These are phyloP conservation scores for Physcomitrium patens DNA, from an alignment of 225 moss, liverwort and hornwort genomes.

Conservation along the genomic window DNA sequence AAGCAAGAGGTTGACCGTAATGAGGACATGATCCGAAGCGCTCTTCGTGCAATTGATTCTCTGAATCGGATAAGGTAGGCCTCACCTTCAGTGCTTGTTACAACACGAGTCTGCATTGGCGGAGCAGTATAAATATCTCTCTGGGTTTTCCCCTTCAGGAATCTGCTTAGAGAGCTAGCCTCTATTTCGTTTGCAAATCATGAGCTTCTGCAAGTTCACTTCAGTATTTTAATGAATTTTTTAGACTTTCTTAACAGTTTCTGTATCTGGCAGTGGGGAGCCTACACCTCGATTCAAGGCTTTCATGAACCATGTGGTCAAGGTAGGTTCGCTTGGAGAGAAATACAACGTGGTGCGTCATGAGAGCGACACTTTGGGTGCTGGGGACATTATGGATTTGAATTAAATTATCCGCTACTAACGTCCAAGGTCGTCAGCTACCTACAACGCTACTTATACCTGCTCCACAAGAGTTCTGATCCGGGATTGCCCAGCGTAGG, in stretches of 20 bases:
- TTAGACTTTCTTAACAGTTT: conserved; percentile 24
- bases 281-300: conserved; percentile 92
- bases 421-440: conserved; percentile 23
- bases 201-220: conserved; percentile 19
- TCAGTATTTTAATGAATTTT: conserved; percentile 19
- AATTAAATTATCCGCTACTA: conserved; percentile 42
- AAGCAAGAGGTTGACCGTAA: conserved; percentile 99
- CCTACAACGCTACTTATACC: conserved; percentile 18
- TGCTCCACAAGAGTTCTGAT: conserved; percentile 26
- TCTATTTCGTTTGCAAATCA: conserved; percentile 11
- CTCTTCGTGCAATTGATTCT: conserved; percentile 93
- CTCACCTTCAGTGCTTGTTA: conserved; percentile 18
- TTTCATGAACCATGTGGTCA: conserved; percentile 98
- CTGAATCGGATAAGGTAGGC: conserved; percentile 89
- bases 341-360: conserved; percentile 99
- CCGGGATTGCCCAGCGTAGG: conserved; percentile 15
- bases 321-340: conserved; percentile 92
- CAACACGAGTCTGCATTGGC: conserved; percentile 31
- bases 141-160: background rate
- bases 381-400: conserved; percentile 94
- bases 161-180: conserved; percentile 17
- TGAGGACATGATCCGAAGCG: conserved; percentile 99
- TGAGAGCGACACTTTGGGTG: conserved; percentile 93
- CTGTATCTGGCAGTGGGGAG: conserved; percentile 81
- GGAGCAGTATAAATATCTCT: conserved; percentile 14